Percentiles rank a stretch among this genome's conserved stretches.
Evolutionary conservation across 2,329 filamentous ascomycete species (phyloP).

Genomic region (Aspergillus caelatus): DNA sequence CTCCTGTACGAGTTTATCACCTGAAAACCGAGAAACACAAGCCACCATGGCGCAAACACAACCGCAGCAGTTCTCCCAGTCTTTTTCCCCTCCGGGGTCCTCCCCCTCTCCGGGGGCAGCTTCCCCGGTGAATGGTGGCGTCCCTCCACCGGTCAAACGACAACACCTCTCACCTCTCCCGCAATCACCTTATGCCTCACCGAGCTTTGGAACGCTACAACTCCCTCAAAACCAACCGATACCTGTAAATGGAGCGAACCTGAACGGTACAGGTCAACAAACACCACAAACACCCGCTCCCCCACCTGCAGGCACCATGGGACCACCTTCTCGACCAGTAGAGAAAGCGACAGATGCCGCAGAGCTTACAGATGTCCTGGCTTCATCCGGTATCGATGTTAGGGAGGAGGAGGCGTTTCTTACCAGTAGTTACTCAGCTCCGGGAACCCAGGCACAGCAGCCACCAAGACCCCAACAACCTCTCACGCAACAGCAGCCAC

Average conservation of each 20-base stretch:
- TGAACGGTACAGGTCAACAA: conserved; percentile 57
- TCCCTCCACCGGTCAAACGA: conserved; percentile 74
- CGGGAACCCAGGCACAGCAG: conserved; percentile 40
- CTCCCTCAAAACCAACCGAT: conserved; percentile 39
- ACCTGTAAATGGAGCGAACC: conserved; percentile 44
- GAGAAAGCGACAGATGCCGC: conserved; percentile 59
- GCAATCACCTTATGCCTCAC: conserved; percentile 63
- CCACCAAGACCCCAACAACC: conserved; percentile 44
- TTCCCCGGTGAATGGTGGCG: conserved; percentile 50
- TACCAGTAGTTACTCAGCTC: conserved; percentile 57
- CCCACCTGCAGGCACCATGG: conserved; percentile 57
- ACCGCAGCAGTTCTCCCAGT: conserved; percentile 53
- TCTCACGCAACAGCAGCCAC: conserved; percentile 34
- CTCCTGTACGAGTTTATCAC: conserved; percentile 8
- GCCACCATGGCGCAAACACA: conserved; percentile 64
- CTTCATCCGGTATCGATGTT: conserved; percentile 83
- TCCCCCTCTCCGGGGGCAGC: conserved; percentile 63
- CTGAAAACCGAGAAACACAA: conserved; percentile 13
- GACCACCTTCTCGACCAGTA: conserved; percentile 62
- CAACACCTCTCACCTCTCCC: conserved; percentile 71
- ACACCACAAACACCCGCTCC: conserved; percentile 43
- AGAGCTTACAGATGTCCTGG: conserved; percentile 80
- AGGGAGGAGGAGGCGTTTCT: conserved; percentile 83
- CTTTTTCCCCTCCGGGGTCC: conserved; percentile 66
- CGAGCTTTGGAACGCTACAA: conserved; percentile 56